Evolutionary conservation across 495 filamentous ascomycete species (phyloP), one percentile per base, ranked within the genome.

Genomic region (Schizothecium vesticola): DNA sequence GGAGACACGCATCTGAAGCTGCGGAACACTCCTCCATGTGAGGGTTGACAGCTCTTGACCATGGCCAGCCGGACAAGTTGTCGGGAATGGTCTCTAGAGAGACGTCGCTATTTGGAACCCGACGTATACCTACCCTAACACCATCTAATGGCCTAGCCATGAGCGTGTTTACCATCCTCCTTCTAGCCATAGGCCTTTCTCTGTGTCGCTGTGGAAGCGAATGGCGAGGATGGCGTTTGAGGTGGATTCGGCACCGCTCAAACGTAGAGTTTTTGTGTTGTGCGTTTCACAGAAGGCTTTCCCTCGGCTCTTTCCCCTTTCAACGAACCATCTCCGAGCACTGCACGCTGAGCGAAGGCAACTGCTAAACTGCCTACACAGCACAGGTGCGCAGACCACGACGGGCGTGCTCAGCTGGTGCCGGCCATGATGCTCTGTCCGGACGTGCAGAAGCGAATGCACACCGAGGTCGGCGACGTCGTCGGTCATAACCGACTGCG

Each of bases 31-130:
- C 36, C 7, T 63, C 59, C 25, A 61, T 61, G 66, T 62, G 25
- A 22, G 43, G 66, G 36, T 67, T 67, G 66, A 61, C 28, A 21
- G 59, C 59, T 23, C 66, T 61, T 9, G 23, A 43, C 66, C 66
- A 67, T 3, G 59, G 66, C 66, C 66, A 67, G 59, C 9, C 7
- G 3, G 66, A 21, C 23, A 67, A 22, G 51, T 28, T 62, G 25
- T 62, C 59, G 3, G 66, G 59, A 21, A 13, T 13, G 31, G 31
- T 16, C 28, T 7, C 4, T 29, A 9, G 1, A 7, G 5, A 9
- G 28, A 9, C 1, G 1, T 29, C 7, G 28, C 28, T 9, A 29
- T 29, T 29, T 29, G 1, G 28, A 8, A 29, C 28, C 28, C 7
- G 10, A 9, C 28, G 28, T 29, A 29, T 29, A 29, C 7, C 28